phyloP scores from a whole-genome alignment of 768 basidiomycete species.

The Austroboletus festivus region DNA sequence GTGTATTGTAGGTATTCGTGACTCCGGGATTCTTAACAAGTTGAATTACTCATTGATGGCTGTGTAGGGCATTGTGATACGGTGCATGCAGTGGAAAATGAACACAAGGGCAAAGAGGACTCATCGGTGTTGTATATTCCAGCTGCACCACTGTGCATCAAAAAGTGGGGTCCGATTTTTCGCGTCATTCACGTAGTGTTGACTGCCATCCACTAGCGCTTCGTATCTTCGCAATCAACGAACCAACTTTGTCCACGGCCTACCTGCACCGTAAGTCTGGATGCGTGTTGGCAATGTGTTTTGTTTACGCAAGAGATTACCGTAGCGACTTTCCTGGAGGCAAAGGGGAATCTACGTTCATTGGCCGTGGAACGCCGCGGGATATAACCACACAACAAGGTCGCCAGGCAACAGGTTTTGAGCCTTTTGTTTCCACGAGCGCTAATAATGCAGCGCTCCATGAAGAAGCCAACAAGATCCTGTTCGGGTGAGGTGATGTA shows the following conservation, averaged over 20 bases:
- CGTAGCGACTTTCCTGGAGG: constrained; percentile 53
- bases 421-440: constrained; percentile 27
- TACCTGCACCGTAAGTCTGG: constrained; percentile 46
- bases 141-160: constrained; percentile 46
- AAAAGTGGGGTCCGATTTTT: constrained; percentile 37
- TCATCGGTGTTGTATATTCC: constrained; percentile 59
- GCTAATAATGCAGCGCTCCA: constrained; percentile 18
- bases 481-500: constrained; percentile 12
- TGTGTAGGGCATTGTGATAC: constrained; percentile 50
- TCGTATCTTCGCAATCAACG: constrained; percentile 50
- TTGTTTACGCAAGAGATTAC: neutral
- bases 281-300: neutral
- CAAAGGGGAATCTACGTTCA: constrained; percentile 45
- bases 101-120: constrained; percentile 45
- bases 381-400: constrained; percentile 37
- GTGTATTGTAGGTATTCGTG: constrained; percentile 46
- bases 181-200: neutral
- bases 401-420: constrained; percentile 42
- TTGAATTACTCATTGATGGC: neutral
- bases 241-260: constrained; percentile 42
- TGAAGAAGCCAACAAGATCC: constrained; percentile 27
- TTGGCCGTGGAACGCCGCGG: constrained; percentile 34
- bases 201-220: constrained; percentile 32
- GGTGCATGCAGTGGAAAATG: constrained; percentile 52
- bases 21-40: neutral